A percentile compares a stretch with the other conserved stretches of the same genome.
Conservation (phyloP, 257 asterid genomes). For the Nicotiana sylvestris region DNA sequence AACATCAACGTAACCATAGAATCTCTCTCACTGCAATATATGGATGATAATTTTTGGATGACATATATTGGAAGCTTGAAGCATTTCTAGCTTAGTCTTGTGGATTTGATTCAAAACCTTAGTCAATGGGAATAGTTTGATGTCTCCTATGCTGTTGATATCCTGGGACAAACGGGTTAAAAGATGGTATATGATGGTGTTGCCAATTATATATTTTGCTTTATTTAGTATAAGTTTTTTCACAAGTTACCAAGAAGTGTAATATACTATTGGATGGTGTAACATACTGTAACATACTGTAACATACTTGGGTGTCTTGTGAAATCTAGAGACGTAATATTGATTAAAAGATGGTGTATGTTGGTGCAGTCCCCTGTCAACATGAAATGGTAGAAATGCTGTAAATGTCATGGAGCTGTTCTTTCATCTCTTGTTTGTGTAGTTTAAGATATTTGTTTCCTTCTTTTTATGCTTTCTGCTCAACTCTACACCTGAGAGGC, state of each 20-base stretch:
- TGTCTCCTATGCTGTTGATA: background rate
- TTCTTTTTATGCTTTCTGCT: background rate
- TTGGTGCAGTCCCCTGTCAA: background rate
- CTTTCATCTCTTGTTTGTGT: background rate
- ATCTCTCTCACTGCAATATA: constrained; percentile 6
- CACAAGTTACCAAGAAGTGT: background rate
- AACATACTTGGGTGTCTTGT: background rate
- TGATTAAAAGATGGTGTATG: background rate
- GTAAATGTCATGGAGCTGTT: background rate
- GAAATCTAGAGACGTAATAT: background rate
- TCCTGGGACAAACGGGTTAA: background rate
- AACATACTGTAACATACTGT: background rate
- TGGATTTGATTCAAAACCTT: background rate
- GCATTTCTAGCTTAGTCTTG: background rate
- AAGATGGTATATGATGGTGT: background rate
- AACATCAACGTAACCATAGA: too few relatives aligned
- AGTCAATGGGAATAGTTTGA: background rate
- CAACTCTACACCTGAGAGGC: background rate
- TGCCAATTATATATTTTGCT: background rate
- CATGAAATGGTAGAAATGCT: background rate
- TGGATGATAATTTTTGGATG: background rate
- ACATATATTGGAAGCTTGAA: background rate
- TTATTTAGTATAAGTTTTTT: background rate
- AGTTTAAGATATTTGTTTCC: background rate
- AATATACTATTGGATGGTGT: background rate